Evolutionary conservation across 306 rosid genomes (phyloP), one percentile per base, ranked within the genome.

Genomic region (Coriaria nepalensis): DNA sequence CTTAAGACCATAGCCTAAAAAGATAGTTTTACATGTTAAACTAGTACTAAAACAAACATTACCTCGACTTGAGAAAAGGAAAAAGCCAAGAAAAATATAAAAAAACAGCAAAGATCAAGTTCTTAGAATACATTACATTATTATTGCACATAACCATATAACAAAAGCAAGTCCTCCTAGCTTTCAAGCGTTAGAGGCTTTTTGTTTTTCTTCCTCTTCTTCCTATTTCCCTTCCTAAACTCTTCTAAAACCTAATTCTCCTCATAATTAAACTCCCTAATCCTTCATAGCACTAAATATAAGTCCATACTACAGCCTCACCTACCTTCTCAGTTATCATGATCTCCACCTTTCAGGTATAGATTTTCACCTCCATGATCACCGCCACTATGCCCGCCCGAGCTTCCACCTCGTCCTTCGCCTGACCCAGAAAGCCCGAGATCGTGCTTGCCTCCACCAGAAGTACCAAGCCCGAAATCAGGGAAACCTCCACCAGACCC

Each of bases 401-500:
- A 72, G 70, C 76, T 80, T 43, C 83, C 92, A 0, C 74, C 87
- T 37, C 94, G 70, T 13, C 81, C 88, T 15, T 86, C 94, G 12
- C 62, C 61, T 2, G 87, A 78, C 43, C 76, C 78, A 4, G 44
- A 52, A 36, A 68, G 52, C 32, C 88, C 93, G 43, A 82, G 69
- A 4, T 90, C 97, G 33, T 77, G 96, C 81, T 90, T 90, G 62
- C 81, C 59, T 20, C 84, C 73, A 38, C 93, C 77, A 4, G 68
- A 33, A n/a, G 65, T 59, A 44, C 70, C 57, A 2, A 87, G 83
- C 10, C 83, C 70, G 33, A 81, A 85, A 41, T 90, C 98, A 33
- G 87, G 74, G 52, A 73, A 85, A 5, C 72, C 90, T 59, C 75
- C 93, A 7, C 66, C 56, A 20, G 29, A 20, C 38, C 88, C 90